Conservation (phyloP, 257 asterid genomes). For the Capsicum rhomboideum region DNA sequence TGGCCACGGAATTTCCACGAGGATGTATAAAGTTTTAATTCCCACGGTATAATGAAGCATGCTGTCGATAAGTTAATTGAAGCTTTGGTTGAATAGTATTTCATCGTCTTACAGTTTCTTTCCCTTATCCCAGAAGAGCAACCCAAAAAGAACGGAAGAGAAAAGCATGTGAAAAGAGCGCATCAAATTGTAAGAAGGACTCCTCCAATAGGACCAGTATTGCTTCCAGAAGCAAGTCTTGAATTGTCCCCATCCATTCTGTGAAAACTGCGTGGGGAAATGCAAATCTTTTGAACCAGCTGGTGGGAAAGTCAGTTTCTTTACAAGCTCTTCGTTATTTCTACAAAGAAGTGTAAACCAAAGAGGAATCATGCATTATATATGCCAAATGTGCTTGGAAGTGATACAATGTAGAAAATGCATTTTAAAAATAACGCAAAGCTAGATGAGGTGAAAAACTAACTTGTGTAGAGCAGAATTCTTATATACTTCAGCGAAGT, state of each 20-base stretch:
- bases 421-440: not conserved
- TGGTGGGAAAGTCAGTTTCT: constrained; percentile 25
- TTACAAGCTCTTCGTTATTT: constrained; percentile 31
- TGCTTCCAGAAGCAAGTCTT: constrained; percentile 61
- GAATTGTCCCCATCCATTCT: constrained; percentile 44
- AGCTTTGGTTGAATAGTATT: not conserved
- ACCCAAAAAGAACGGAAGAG: constrained; percentile 29
- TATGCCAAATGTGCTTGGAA: not conserved
- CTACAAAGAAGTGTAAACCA: constrained; percentile 13
- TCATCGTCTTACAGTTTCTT: constrained; percentile 30
- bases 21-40: not conserved
- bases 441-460: constrained; percentile 8
- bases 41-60: not conserved
- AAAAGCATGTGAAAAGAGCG: constrained; percentile 30
- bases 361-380: not conserved
- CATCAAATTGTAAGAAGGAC: constrained; percentile 52
- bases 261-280: constrained; percentile 37
- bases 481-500: constrained; percentile 47
- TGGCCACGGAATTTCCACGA: not conserved
- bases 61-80: not conserved
- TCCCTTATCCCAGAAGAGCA: constrained; percentile 43
- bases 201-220: constrained; percentile 61
- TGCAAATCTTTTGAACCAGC: constrained; percentile 33
- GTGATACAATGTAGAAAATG: not conserved
- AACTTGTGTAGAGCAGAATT: constrained; percentile 37